Base-by-base conservation (phyloP, 441 rosid species). In the Populus hybrid region DNA sequence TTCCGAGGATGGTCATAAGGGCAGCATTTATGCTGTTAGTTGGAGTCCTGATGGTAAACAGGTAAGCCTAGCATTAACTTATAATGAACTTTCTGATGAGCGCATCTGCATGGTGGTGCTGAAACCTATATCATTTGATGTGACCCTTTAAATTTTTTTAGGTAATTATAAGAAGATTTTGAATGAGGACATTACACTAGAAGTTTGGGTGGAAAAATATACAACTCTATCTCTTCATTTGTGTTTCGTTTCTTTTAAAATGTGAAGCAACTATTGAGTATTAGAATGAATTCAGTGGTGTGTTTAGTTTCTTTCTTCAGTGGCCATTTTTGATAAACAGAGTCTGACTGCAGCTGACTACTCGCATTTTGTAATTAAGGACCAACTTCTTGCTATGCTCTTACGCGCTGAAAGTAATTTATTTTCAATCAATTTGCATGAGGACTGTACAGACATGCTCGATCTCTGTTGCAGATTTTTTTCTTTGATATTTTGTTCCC, bases 41-140 rank as follows among this genome's bases (percentile, higher is more conserved):
- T 93, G 99, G 99, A 93, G 97, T 83, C 95, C 97, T 71, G 91
- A 90, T 84, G 83, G 98, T 81, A 91, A 90, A 82, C 92, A 90
- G 97, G 98, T 95, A 76, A 78, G 73, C 71, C 67, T 68, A 42
- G 50, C 34, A 21, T 70, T 64, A 69, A 76, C 68, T 68, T 28
- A 34, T 28, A 35, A 38, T 26, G 7, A 32, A 66, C 42, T 26
- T 65, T 21, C 24, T 19, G 3, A 1, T 59, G 19, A 30, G 21
- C 11, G 2, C 2, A 16, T 11, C 3, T 59, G 61, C 53, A 11
- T 69, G 36, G 19, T 8, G 59, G 61, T 26, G 74, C 19, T 3
- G 34, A 75, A 36, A 42, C 46, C 8, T 28, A 18, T 40, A 18
- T 28, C 64, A n/a, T 32, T 18, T 53, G 61, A 53, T 18, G n/a